A percentile compares a stretch with the other conserved stretches of the same genome.
Evolutionary conservation across 75 land plant species (phyloP).

Genomic region (Sequoiadendron giganteum): DNA sequence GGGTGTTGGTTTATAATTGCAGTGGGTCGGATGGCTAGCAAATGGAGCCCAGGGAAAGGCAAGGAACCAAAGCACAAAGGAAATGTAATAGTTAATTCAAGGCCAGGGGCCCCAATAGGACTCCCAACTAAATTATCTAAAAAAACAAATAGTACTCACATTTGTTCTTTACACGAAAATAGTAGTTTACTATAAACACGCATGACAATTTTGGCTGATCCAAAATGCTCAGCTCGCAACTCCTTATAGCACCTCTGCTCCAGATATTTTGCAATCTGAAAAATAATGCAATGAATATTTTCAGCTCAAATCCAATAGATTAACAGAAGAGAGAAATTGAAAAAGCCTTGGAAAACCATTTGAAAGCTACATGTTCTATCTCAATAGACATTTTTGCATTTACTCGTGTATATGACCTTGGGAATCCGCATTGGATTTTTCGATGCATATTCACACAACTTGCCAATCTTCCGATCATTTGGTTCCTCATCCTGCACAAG

Average conservation of each 20-base stretch:
- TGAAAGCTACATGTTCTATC: background rate
- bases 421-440: conserved; percentile 94
- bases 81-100: background rate
- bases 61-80: too few relatives aligned
- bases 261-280: conserved; percentile 72
- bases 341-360: conserved; percentile 2
- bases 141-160: conserved; percentile 47
- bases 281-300: conserved; percentile 5
- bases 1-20: too few relatives aligned
- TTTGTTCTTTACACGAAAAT: conserved; percentile 88
- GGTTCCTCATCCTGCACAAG: conserved; percentile 76
- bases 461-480: conserved; percentile 90
- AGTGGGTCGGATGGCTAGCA: too few relatives aligned
- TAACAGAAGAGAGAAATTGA: background rate
- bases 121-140: too few relatives aligned
- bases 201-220: conserved; percentile 70
- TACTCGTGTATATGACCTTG: conserved; percentile 52
- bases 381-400: background rate
- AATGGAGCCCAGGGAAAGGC: too few relatives aligned
- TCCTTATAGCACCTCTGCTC: conserved; percentile 96
- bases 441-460: conserved; percentile 90
- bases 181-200: conserved; percentile 73
- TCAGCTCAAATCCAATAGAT: background rate
- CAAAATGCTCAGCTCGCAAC: conserved; percentile 68
- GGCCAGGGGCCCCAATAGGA: too few relatives aligned